Percentiles rank a stretch among this genome's conserved stretches.
These are phyloP conservation scores for Trichosporon sp. DNA, from an alignment of 1,284 basidiomycete genomes.

Conservation along the genomic window DNA sequence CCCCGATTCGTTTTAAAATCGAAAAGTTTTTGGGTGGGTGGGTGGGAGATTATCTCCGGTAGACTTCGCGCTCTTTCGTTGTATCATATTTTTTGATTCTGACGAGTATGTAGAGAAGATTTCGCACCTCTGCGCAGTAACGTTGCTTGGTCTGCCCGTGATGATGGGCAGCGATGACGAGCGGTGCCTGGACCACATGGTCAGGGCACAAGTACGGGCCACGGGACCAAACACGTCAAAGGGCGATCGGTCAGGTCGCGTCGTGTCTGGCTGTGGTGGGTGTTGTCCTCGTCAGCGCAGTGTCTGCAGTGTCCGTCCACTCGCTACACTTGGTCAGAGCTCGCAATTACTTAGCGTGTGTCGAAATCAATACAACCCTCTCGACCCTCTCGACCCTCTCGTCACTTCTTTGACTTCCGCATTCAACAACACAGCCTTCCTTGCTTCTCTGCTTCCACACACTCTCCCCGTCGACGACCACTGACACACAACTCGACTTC, in stretches of 20 bases:
- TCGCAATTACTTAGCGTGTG: neutral
- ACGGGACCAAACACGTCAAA: constrained; percentile 10
- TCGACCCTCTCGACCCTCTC: neutral
- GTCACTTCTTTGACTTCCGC: neutral
- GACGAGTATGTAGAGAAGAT: too few relatives aligned
- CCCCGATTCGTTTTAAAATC: too few relatives aligned
- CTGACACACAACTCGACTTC: neutral
- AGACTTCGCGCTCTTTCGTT: too few relatives aligned
- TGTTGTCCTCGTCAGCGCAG: neutral
- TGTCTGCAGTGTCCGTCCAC: neutral
- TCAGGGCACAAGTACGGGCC: neutral
- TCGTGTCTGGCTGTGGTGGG: neutral
- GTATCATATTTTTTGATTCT: too few relatives aligned
- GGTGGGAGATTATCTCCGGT: too few relatives aligned
- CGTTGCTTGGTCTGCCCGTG: too few relatives aligned
- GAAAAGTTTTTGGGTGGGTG: too few relatives aligned
- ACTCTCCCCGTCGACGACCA: neutral
- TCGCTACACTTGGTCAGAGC: neutral
- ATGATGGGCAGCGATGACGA: too few relatives aligned
- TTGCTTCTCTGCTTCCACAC: neutral
- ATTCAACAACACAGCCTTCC: neutral
- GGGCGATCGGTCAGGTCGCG: neutral
- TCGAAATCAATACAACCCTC: neutral
- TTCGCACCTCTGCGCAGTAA: too few relatives aligned
- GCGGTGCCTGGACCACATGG: neutral